Percentiles rank a stretch among this genome's conserved stretches.
Conservation (phyloP, 345 rosid species). For the Citrus inodora region DNA sequence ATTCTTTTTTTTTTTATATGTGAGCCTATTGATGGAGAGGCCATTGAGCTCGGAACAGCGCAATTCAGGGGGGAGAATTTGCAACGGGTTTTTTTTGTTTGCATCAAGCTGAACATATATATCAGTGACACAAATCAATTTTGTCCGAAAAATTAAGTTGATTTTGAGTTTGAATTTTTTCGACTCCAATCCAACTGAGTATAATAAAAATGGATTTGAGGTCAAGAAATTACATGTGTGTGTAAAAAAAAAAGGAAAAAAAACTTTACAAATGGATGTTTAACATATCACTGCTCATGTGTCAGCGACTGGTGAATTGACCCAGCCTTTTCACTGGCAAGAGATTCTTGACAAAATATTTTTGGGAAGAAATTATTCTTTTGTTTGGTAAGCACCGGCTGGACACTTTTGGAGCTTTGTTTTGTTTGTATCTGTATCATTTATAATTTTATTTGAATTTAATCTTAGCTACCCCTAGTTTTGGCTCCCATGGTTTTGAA, state of each 20-base stretch:
- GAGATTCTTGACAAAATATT: background rate
- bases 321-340: background rate
- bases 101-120: background rate
- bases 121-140: background rate
- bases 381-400: background rate
- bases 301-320: background rate
- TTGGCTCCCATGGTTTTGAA: conserved; percentile 6
- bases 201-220: background rate
- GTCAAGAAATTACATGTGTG: background rate
- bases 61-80: background rate
- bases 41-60: background rate
- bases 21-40: background rate
- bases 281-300: background rate
- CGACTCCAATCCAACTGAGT: background rate
- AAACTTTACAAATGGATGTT: background rate
- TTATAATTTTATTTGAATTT: background rate
- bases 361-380: background rate
- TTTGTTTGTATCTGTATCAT: background rate
- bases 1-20: background rate
- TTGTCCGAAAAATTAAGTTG: background rate
- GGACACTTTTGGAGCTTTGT: background rate
- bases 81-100: background rate
- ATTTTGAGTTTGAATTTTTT: background rate
- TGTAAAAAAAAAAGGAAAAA: accelerated
- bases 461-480: background rate